Percentiles rank a stretch among this genome's conserved stretches.
Conservation (phyloP, 495 filamentous ascomycete genomes). For the Evernia prunastri region DNA sequence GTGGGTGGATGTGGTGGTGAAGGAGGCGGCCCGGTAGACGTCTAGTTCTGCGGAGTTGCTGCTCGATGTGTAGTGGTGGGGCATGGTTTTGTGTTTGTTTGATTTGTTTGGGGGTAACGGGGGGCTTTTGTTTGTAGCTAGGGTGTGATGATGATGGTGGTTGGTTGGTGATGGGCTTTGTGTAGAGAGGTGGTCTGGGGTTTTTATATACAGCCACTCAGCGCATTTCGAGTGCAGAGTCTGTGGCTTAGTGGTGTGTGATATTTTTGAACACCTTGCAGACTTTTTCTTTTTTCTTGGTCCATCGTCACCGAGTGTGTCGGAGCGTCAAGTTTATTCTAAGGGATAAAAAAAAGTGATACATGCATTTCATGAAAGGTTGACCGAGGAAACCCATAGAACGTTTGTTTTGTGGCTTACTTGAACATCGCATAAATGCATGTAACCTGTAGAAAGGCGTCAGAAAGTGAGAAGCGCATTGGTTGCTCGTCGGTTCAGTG, state of each 20-base stretch:
- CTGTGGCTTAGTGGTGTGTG: not conserved
- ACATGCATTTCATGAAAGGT: rapidly evolving
- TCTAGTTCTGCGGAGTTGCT: not conserved
- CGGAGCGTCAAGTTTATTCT: not conserved
- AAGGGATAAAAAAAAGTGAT: not conserved
- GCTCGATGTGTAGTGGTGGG: not conserved
- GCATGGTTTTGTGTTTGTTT: not conserved
- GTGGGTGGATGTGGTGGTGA: not conserved
- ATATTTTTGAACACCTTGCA: not conserved
- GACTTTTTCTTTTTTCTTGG: too few relatives aligned
- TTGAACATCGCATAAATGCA: not conserved
- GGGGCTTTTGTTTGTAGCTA: not conserved
- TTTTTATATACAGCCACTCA: not conserved
- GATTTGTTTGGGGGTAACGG: not conserved
- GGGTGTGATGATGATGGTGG: too few relatives aligned
- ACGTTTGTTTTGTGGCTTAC: not conserved
- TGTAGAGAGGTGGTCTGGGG: not conserved
- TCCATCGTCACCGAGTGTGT: not conserved
- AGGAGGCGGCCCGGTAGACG: not conserved
- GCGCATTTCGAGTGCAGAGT: too few relatives aligned
- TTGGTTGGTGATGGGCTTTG: not conserved
- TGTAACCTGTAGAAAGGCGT: not conserved
- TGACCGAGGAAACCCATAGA: not conserved
- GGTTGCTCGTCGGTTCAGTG: not conserved
- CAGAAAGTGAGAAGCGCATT: not conserved